A percentile compares a stretch with the other conserved stretches of the same genome.
These are phyloP conservation scores for Pilatotrama ljubarskyi DNA, from an alignment of 768 basidiomycete genomes.

Conservation along the genomic window DNA sequence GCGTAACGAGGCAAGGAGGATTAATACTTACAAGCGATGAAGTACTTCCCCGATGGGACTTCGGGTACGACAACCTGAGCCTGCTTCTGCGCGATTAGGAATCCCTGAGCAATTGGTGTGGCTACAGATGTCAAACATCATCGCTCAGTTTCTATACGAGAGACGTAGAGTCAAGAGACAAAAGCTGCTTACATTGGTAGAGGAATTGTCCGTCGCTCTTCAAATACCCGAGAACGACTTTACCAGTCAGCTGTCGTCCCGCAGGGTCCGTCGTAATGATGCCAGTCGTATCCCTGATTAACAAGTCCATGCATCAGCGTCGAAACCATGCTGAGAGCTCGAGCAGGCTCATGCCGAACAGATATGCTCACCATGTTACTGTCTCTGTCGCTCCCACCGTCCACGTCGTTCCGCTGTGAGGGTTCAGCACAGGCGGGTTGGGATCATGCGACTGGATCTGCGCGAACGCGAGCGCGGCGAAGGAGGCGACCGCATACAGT, in stretches of 20 bases:
- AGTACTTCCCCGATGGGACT: not conserved
- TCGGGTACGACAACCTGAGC: not conserved
- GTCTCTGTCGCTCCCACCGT: not conserved
- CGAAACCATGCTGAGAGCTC: no score
- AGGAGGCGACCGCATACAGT: not conserved
- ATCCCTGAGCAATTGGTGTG: not conserved
- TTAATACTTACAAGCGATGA: not conserved
- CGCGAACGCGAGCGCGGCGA: slow-evolving; percentile 1
- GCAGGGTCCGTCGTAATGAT: not conserved
- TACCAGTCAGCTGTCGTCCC: not conserved
- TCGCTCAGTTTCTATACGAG: no score
- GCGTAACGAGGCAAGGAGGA: not conserved
- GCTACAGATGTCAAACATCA: no score
- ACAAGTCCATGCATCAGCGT: no score
- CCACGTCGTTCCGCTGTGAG: not conserved
- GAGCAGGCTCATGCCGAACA: no score
- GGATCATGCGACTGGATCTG: not conserved
- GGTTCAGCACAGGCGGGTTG: not conserved
- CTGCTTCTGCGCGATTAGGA: not conserved
- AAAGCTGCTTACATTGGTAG: not conserved
- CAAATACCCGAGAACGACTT: not conserved
- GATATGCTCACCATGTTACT: not conserved
- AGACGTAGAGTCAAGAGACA: no score
- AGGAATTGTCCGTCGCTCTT: not conserved
- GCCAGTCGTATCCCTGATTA: not conserved